Base-by-base conservation (phyloP, 2,329 filamentous ascomycete species). In the Colletotrichum magnum region DNA sequence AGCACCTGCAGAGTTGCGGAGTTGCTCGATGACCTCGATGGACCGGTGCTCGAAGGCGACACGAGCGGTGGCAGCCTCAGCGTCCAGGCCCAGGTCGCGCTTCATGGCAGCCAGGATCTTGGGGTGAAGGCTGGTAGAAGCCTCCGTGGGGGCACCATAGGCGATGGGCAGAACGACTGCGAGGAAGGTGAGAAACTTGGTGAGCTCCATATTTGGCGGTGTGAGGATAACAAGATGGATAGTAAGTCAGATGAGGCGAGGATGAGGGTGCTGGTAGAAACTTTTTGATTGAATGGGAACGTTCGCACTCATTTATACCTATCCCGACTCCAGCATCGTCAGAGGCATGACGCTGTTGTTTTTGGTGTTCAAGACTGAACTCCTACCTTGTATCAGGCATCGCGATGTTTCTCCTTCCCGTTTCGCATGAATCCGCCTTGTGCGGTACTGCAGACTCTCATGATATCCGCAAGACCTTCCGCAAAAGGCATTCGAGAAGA, bases 61-160 rank as follows among this genome's bases (percentile, higher is more conserved):
- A 74, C 79, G 79, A 71, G 77, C 77, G 68, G 75, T 77, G 32
- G 80, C 80, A 73, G 80, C 76, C 71, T 77, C 76, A 58, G 79
- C 75, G 61, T 81, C 76, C 21, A 82, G 77, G 15, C 80, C 80
- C 59, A 82, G 72, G 75, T 82, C 80, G 71, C 80, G 80, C 79
- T 82, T 82, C 80, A 82, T 82, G 73, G 80, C 80, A 70, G 77
- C 79, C 58, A 82, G 75, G 71, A 82, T 79, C 74, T 79, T 72
- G 60, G 80, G 80, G 75, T 82, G 79, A n/a, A 82, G 78, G 72
- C 68, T 76, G 72, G 68, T 76, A 50, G 79, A 74, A 50, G 79
- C 67, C 58, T 77, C 73, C 26, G 79, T 76, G 64, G 80, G 80
- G 63, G 79, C 80, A 75, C 80, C 80, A 70, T 82, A 81, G 73